Base-by-base conservation (phyloP, 495 filamentous ascomycete species). In the Sordaria brevicollis region DNA sequence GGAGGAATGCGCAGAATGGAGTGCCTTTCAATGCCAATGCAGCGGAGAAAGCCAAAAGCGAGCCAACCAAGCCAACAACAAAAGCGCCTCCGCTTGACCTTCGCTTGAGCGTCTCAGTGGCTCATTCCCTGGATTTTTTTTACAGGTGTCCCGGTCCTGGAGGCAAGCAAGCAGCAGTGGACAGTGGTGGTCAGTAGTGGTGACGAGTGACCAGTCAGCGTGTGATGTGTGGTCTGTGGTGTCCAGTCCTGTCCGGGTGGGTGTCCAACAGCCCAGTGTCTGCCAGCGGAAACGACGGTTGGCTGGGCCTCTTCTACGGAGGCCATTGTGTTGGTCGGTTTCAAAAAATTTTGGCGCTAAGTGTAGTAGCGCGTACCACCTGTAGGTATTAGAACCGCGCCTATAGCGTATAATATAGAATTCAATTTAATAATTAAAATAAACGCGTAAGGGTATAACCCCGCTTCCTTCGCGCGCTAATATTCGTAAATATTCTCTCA, bases 191-290 rank as follows among this genome's bases (percentile, higher is more conserved):
- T 72, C 68, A 71, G 71, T 72, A 62, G 66, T 76, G 74, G 71
- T 65, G 66, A 70, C 68, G 66, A 66, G 71, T 71, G 75, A 73
- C 74, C 75, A 81, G 73, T 77, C 72, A 75, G 74, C 74, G 69
- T 49, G 74, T 74, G 76, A 79, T 77, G 79, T 79, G 76, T 70
- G 69, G 73, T 72, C 38, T 35, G 68, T 71, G 67, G 57, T 71
- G 66, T 74, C 71, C 67, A 66, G 68, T 71, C 65, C 38, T 71
- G 66, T 74, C 71, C 67, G 62, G 69, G 66, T 69, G 49, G n/a
- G 49, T 62, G 25, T 57, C 43, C 13, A 31, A 13, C 25, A 13
- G 49, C 49, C n/a, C 57, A 38, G 57, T 37, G 35, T 33, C 57
- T 41, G 68, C 25, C 49, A 62, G 49, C 49, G 49, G 49, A 62